These are phyloP conservation scores for Geotrichum fermentans DNA, from an alignment of 1,139 yeast genomes.

Conservation along the genomic window DNA sequence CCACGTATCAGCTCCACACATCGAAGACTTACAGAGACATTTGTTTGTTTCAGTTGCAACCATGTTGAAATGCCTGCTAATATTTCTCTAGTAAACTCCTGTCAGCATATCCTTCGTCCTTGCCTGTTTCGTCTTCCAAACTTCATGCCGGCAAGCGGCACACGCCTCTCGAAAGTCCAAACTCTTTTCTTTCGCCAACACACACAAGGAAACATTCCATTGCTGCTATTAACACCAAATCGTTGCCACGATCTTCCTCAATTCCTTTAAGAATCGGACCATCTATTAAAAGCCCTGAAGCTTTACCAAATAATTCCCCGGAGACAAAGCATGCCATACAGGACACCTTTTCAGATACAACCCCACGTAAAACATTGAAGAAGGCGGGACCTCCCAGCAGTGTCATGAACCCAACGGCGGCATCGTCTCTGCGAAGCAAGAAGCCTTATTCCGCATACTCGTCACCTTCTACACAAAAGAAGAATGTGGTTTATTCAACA, in stretches of 20 bases:
- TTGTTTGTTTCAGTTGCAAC: too few species aligned
- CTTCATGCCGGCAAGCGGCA: slow-evolving; percentile 1
- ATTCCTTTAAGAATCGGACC: slow-evolving; percentile 4
- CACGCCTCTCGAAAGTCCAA: neutral
- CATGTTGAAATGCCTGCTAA: too few species aligned
- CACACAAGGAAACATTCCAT: neutral
- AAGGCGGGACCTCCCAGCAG: neutral
- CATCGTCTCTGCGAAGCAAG: neutral
- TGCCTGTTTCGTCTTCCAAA: slow-evolving; percentile 5
- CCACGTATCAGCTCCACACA: too few species aligned
- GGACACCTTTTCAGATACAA: neutral
- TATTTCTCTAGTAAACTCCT: slow-evolving; percentile 8
- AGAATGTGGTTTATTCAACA: too few species aligned
- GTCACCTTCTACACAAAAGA: too few species aligned
- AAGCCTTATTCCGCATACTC: neutral
- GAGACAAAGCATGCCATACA: too few species aligned
- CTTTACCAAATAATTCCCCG: too few species aligned
- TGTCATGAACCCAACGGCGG: slow-evolving; percentile 2
- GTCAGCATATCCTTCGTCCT: slow-evolving; percentile 2
- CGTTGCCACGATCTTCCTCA: slow-evolving; percentile 2
- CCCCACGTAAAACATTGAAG: neutral
- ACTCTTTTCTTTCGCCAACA: neutral
- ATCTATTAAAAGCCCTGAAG: neutral
- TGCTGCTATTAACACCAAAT: neutral
- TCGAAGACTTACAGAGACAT: too few species aligned